Conservation (phyloP, 441 rosid species). For the Aleurites moluccanus region DNA sequence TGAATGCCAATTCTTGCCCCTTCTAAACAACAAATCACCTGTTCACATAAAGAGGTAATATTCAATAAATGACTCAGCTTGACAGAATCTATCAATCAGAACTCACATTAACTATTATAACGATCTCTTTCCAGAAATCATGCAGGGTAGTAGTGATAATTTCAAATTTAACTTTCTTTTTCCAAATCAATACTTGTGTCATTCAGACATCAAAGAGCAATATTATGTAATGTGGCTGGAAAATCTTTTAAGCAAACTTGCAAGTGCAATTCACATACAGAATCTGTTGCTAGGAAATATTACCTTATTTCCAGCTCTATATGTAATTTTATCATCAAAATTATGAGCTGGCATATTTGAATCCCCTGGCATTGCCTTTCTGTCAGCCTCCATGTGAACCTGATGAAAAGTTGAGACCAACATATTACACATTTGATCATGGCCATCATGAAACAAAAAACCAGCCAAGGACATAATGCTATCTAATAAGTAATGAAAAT, state of each 20-base stretch:
- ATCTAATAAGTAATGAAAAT: background rate
- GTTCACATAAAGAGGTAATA: conserved; percentile 28
- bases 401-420: conserved; percentile 27
- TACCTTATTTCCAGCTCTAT: conserved; percentile 83
- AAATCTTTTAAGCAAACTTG: background rate
- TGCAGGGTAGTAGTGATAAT: background rate
- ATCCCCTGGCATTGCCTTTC: conserved; percentile 64
- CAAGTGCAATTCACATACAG: background rate
- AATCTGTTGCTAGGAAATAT: conserved; percentile 14
- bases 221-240: background rate
- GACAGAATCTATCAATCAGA: background rate
- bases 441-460: background rate
- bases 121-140: background rate
- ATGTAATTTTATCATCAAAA: conserved; percentile 65
- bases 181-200: background rate
- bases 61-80: conserved; percentile 12
- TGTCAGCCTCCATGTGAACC: conserved; percentile 97
- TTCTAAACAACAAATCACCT: conserved; percentile 90
- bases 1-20: conserved; percentile 94
- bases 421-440: conserved; percentile 13
- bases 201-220: background rate
- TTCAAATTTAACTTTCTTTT: background rate
- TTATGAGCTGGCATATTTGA: conserved; percentile 40
- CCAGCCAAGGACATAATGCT: background rate
- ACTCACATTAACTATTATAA: background rate